Evolutionary conservation across 768 basidiomycete species (phyloP), one percentile per base, ranked within the genome.

Genomic region (Harrya chromipes): DNA sequence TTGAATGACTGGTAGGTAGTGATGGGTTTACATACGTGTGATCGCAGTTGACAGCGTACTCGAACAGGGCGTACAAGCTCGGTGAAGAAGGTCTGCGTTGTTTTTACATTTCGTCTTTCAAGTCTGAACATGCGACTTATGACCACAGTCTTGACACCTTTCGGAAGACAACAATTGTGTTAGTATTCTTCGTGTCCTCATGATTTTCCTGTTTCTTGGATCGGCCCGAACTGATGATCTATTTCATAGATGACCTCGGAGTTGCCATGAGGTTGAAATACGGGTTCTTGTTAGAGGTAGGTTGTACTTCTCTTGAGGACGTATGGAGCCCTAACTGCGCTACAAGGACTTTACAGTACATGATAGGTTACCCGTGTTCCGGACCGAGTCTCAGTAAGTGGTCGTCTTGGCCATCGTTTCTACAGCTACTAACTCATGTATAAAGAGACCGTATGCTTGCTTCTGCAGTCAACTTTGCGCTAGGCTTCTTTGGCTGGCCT

Each of bases 151-250:
- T 71, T 94, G 51, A 93, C 92, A n/a, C 90, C 92, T 0, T 94
- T 94, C 53, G 92, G 93, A 40, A 74, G 93, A 41, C 83, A 89
- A 58, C 92, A 97, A 57, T 70, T 94, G 4, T 94, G 85, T 87
- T 50, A 49, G 84, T 70, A 31, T 29, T 4, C 35, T 16, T 33
- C 20, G 11, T 46, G 36, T 46, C 6, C 34, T 4, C 20, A 38
- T 49, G 6, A 5, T 33, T 14, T 29, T 40, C 17, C 6, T n/a
- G 19, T 36, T 6, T 33, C 21, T 23, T 27, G 24, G 16, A 24
- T 26, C 11, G 39, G 24, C 13, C 8, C n/a, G 38, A 34, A 29
- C 41, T 54, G 23, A 65, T 14, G 8, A 33, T 3, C 1, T 43
- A 1, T 43, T 19, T 16, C 6, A 1, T 48, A 85, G 83, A 73